Conservation (phyloP, 176 grass and related monocot species). For the Melocanna baccifera region DNA sequence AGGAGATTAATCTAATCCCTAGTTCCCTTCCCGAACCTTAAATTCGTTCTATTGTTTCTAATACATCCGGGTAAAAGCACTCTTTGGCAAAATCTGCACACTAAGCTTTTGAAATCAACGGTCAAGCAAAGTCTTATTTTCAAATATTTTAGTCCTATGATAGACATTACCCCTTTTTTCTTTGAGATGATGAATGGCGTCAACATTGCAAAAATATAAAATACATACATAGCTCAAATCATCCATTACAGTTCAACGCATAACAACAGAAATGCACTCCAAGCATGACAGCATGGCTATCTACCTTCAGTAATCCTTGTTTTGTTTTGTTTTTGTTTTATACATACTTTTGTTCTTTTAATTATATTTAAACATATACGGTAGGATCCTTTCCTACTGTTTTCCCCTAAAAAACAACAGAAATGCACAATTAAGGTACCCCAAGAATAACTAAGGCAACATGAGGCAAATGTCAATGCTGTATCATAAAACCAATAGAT, state of each 20-base stretch:
- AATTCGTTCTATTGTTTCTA: not conserved
- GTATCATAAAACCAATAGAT: constrained; percentile 31
- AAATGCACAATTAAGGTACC: not conserved
- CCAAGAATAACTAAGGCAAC: constrained; percentile 9
- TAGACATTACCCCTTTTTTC: not conserved
- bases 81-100: not conserved
- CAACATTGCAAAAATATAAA: not conserved
- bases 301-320: too few species aligned
- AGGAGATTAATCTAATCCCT: not conserved
- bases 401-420: not conserved
- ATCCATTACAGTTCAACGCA: not conserved
- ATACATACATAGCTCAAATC: not conserved
- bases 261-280: not conserved
- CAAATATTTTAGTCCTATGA: not conserved
- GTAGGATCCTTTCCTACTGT: too few species aligned
- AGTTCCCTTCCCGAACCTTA: not conserved
- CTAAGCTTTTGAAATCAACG: not conserved
- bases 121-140: not conserved
- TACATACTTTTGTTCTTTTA: too few species aligned
- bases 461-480: constrained; percentile 24
- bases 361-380: too few species aligned
- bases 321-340: too few species aligned
- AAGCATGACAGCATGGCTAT: too few species aligned
- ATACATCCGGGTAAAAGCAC: not conserved
- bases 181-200: not conserved